phyloP scores from a whole-genome alignment of 129 eudicot genomes.

The Gnaphalium uliginosum region DNA sequence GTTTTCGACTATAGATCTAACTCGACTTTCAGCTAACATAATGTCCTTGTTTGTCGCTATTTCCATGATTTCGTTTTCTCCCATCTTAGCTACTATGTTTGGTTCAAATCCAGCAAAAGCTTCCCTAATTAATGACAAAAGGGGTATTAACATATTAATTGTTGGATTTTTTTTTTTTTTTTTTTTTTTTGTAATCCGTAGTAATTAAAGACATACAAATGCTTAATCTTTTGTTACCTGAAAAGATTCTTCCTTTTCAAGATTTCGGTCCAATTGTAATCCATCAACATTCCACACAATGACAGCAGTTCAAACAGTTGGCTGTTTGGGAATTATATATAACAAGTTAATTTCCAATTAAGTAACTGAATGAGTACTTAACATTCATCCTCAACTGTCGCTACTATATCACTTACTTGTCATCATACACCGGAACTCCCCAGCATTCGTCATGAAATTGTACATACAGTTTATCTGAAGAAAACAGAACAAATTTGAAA shows the following conservation, averaged over 20 bases:
- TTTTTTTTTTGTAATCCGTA: neutral
- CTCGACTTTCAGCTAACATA: constrained; percentile 78
- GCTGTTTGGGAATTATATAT: constrained; percentile 40
- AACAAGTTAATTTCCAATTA: constrained; percentile 1
- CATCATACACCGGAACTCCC: constrained; percentile 99
- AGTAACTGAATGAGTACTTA: neutral
- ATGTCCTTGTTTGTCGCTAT: constrained; percentile 70
- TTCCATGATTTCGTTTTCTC: constrained; percentile 71
- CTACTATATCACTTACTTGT: constrained; percentile 60
- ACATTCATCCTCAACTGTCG: no score
- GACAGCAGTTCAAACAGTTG: constrained; percentile 90
- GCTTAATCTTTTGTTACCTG: constrained; percentile 42
- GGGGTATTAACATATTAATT: neutral
- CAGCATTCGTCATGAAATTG: constrained; percentile 98
- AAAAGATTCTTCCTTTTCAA: constrained; percentile 68
- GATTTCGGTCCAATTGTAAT: constrained; percentile 96
- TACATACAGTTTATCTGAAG: constrained; percentile 81
- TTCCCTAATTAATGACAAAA: constrained; percentile 50
- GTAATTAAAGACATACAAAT: neutral
- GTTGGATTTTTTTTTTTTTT: no score
- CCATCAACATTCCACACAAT: constrained; percentile 94
- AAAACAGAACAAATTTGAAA: constrained; percentile 4
- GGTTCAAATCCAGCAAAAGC: constrained; percentile 88
- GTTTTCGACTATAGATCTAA: constrained; percentile 87
- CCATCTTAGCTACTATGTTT: constrained; percentile 68